Conservation (phyloP, 179 eudicot species). For the Camellia oleifera region DNA sequence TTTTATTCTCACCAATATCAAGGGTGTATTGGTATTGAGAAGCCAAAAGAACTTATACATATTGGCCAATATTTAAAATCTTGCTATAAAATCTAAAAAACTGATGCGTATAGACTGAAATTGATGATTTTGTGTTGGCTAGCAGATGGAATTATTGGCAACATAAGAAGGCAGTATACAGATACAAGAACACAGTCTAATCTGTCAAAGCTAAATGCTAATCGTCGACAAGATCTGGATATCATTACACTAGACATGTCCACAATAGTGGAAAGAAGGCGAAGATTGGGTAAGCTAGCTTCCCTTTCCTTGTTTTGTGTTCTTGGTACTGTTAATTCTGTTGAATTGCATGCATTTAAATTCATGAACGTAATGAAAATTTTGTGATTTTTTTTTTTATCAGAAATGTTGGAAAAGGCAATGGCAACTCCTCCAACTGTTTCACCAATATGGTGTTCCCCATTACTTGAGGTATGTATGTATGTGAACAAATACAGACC, state of each 20-base stretch:
- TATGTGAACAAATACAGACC: neutral
- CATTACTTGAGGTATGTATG: slow-evolving; percentile 44
- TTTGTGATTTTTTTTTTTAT: neutral
- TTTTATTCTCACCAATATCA: too few relatives aligned
- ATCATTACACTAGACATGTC: slow-evolving; percentile 31
- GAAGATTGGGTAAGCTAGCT: slow-evolving; percentile 33
- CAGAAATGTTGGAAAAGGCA: slow-evolving; percentile 28
- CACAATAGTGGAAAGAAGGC: slow-evolving; percentile 35
- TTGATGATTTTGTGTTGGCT: neutral
- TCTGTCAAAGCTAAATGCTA: slow-evolving; percentile 42
- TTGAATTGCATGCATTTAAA: neutral
- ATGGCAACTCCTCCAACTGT: slow-evolving; percentile 32
- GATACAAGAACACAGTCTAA: slow-evolving; percentile 62
- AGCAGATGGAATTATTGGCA: slow-evolving; percentile 43
- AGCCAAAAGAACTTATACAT: too few relatives aligned
- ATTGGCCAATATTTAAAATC: too few relatives aligned
- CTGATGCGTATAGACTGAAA: too few relatives aligned
- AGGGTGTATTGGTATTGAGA: too few relatives aligned
- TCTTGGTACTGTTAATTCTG: neutral
- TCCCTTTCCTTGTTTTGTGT: neutral
- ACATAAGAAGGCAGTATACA: slow-evolving; percentile 35
- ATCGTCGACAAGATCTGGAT: slow-evolving; percentile 24
- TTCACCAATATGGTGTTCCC: slow-evolving; percentile 48
- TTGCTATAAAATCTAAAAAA: too few relatives aligned
- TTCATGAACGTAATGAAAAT: neutral